Base-by-base conservation (phyloP, 2,329 filamentous ascomycete species). In the Trichoderma oligosporum region DNA sequence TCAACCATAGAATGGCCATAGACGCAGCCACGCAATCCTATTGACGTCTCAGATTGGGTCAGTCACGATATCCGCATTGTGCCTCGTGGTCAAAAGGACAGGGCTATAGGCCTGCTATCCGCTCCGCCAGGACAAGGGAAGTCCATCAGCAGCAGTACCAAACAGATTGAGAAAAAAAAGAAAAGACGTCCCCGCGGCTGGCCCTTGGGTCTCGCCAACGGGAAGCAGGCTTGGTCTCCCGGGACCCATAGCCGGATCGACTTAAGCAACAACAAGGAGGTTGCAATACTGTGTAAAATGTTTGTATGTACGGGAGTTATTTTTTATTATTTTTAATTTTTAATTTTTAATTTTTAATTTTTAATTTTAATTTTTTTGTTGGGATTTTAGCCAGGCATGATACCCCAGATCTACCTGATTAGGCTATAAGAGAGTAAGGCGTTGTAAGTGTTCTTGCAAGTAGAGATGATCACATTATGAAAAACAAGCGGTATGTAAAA, bases 401-500 rank as follows among this genome's bases (percentile, higher is more conserved):
- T 56, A 56, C 53, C 25, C 36, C 31, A 27, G 33, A 56, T 56
- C 44, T 47, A 56, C 53, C 24, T 41, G 42, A 36, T 12, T 20
- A 7, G 35, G 11, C 33, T 3, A 7, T 44, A 2, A 27, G 6
- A 12, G 8, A 31, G 6, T 29, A 22, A 33, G 24, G 4, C 7
- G 18, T 11, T 44, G 35, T n/a, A 38, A 29, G 38, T 51, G 54
- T 22, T 44, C n/a, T 36, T 12, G 38, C 27, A 51, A 20, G 54
- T 42, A 57, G 18, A 35, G 20, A 25, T 44, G 16, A 7, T 27
- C n/a, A 18, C n/a, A 24, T 22, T 8, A 20, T 20, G 9, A 57
- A 57, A 38, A n/a, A n/a, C n/a, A 57, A 45, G 54, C 54, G 54
- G 54, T 57, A 57, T 51, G 44, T n/a, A 18, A 18, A 29, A 42